Percentiles rank a stretch among this genome's conserved stretches.
phyloP scores from a whole-genome alignment of 371 early-diverging fungal genomes.

The Mortierella sp. region DNA sequence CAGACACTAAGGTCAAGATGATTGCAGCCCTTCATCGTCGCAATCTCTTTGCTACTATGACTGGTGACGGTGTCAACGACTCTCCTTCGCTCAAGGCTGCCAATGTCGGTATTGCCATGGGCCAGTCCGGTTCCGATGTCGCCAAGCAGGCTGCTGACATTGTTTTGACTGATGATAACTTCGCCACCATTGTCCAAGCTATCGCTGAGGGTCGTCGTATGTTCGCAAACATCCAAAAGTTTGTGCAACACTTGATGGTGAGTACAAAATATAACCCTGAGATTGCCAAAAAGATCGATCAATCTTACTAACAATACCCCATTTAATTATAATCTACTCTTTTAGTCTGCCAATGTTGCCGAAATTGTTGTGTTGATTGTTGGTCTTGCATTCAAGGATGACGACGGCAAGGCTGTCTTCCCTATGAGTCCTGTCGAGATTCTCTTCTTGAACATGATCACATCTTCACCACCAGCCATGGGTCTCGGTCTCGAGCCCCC shows the following conservation, averaged over 20 bases:
- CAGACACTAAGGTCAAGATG: too few species aligned
- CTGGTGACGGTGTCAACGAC: constrained; percentile 98
- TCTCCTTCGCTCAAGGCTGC: constrained; percentile 90
- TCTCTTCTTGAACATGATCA: constrained; percentile 91
- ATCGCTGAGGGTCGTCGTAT: constrained; percentile 59
- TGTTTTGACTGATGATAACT: constrained; percentile 64
- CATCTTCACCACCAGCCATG: constrained; percentile 87
- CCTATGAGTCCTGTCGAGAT: constrained; percentile 88
- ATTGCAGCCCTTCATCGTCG: too few species aligned
- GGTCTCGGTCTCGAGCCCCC: constrained; percentile 88
- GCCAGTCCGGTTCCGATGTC: constrained; percentile 84
- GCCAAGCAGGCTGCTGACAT: constrained; percentile 86
- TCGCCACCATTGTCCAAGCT: constrained; percentile 54
- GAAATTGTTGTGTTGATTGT: constrained; percentile 78
- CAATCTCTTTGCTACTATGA: constrained; percentile 63
- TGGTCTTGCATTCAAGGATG: constrained; percentile 77
- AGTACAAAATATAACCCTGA: too few species aligned
- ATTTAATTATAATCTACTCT: not conserved
- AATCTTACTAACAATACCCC: too few species aligned
- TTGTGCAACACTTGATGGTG: constrained; percentile 92
- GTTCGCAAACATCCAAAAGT: constrained; percentile 79
- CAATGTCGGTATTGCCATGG: constrained; percentile 88
- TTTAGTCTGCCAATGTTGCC: constrained; percentile 68
- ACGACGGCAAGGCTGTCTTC: constrained; percentile 71
- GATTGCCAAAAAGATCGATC: too few species aligned